Conservation (phyloP, 192 early-diverging fungal genomes). For the Rhizoclosmatium globosum region DNA sequence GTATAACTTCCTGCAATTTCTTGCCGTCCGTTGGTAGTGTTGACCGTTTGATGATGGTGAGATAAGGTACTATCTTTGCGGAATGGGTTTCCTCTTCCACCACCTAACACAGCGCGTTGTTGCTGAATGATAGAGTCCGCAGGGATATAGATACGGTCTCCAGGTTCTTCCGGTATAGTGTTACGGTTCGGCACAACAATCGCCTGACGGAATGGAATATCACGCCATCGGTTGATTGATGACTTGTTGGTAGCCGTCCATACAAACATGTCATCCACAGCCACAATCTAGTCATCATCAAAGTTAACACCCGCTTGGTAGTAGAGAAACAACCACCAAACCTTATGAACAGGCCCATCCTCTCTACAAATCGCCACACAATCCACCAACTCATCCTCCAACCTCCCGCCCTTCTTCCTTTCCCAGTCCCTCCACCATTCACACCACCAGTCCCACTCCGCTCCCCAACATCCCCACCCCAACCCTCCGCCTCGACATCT, state of each 20-base stretch:
- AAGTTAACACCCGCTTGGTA: not conserved
- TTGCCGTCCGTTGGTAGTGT: not conserved
- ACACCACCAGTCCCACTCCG: conserved; percentile 10
- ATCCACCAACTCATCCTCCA: conserved; percentile 64
- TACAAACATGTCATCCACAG: conserved; percentile 83
- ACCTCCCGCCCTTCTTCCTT: conserved; percentile 2
- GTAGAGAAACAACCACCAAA: not conserved
- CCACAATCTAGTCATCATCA: conserved; percentile 67
- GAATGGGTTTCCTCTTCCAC: not conserved
- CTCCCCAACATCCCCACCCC: conserved; percentile 36
- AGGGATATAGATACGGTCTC: conserved; percentile 44
- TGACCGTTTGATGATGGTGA: not conserved
- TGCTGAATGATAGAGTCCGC: conserved; percentile 35
- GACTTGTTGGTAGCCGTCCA: conserved; percentile 93
- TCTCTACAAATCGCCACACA: conserved; percentile 91
- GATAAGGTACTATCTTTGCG: not conserved
- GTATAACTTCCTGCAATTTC: not conserved
- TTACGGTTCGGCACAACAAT: conserved; percentile 45
- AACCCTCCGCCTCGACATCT: conserved; percentile 61
- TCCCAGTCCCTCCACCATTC: conserved; percentile 47
- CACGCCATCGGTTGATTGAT: conserved; percentile 85
- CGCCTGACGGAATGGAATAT: conserved; percentile 66
- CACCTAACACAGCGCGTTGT: not conserved
- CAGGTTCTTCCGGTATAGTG: conserved; percentile 50
- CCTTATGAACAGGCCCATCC: conserved; percentile 80